Evolutionary conservation across 2,329 filamentous ascomycete species (phyloP).

Genomic region (Alternaria solani): DNA sequence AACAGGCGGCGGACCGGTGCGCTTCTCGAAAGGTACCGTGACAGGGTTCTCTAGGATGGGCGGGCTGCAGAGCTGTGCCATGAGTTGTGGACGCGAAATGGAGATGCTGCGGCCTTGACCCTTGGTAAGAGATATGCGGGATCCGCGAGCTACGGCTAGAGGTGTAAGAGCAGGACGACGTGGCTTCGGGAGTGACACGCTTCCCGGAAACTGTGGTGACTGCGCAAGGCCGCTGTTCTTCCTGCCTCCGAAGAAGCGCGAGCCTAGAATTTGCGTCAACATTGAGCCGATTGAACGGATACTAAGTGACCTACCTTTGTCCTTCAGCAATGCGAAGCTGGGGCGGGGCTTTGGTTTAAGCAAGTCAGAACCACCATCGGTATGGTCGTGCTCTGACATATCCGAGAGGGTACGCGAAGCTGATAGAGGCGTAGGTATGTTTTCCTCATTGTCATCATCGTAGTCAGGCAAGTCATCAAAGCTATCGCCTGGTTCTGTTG

Average conservation of each 20-base stretch:
- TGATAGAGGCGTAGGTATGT: slow-evolving; percentile 1
- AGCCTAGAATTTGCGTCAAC: slow-evolving; percentile 17
- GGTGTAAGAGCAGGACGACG: slow-evolving; percentile 7
- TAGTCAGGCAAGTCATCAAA: neutral
- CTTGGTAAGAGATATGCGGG: slow-evolving; percentile 9
- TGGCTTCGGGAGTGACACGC: slow-evolving; percentile 2
- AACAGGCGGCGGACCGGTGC: slow-evolving; percentile 15
- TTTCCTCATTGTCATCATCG: neutral
- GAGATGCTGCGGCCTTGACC: neutral
- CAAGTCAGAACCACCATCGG: neutral
- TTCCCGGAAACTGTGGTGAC: slow-evolving; percentile 23
- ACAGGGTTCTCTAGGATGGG: slow-evolving; percentile 8
- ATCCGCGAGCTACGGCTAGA: slow-evolving; percentile 1
- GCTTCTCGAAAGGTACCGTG: slow-evolving; percentile 25
- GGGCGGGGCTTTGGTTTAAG: slow-evolving; percentile 12
- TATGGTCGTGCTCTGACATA: neutral
- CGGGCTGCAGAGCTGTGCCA: slow-evolving; percentile 6
- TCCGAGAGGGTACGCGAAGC: neutral
- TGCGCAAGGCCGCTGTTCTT: neutral
- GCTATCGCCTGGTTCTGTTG: neutral
- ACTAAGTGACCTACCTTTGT: neutral
- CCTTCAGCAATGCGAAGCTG: neutral
- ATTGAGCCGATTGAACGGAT: neutral
- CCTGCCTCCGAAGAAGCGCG: slow-evolving; percentile 23
- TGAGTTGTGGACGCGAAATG: slow-evolving; percentile 27